Percentiles rank a stretch among this genome's conserved stretches.
These are phyloP conservation scores for Myxozyma sirexii DNA, from an alignment of 805 yeast species.

Conservation along the genomic window DNA sequence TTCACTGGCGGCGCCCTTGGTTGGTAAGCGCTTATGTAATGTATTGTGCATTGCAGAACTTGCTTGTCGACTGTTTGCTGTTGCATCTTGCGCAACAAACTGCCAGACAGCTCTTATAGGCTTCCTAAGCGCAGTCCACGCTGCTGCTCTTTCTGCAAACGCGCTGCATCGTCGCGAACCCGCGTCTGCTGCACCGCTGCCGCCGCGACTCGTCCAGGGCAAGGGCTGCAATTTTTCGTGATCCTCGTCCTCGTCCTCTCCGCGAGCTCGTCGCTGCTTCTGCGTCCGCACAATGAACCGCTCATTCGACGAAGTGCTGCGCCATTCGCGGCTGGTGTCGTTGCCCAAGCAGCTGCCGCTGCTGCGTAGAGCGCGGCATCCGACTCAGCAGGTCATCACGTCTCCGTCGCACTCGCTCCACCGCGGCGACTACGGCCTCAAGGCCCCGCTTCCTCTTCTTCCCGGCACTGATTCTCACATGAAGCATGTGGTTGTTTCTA, in stretches of 20 bases:
- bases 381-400: slow-evolving; percentile 32
- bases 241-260: not conserved
- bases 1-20: too few species aligned
- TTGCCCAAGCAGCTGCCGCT: slow-evolving; percentile 13
- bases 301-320: slow-evolving; percentile 13
- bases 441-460: slow-evolving; percentile 26
- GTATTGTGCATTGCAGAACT: too few species aligned
- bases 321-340: slow-evolving; percentile 17
- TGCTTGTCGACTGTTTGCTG: too few species aligned
- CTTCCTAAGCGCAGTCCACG: too few species aligned
- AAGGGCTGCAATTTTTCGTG: not conserved
- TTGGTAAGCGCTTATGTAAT: too few species aligned
- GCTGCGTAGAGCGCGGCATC: slow-evolving; percentile 28
- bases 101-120: too few species aligned
- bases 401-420: slow-evolving; percentile 22
- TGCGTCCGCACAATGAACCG: not conserved
- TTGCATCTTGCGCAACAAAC: too few species aligned
- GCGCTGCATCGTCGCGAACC: too few species aligned
- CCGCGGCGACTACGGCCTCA: slow-evolving; percentile 34
- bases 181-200: too few species aligned
- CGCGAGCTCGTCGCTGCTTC: not conserved
- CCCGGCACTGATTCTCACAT: not conserved
- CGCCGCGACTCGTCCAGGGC: slow-evolving; percentile 1
- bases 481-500: slow-evolving; percentile 11
- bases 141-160: too few species aligned